Conservation (phyloP, 2,329 filamentous ascomycete genomes). For the Pseudocercospora fijiensis region DNA sequence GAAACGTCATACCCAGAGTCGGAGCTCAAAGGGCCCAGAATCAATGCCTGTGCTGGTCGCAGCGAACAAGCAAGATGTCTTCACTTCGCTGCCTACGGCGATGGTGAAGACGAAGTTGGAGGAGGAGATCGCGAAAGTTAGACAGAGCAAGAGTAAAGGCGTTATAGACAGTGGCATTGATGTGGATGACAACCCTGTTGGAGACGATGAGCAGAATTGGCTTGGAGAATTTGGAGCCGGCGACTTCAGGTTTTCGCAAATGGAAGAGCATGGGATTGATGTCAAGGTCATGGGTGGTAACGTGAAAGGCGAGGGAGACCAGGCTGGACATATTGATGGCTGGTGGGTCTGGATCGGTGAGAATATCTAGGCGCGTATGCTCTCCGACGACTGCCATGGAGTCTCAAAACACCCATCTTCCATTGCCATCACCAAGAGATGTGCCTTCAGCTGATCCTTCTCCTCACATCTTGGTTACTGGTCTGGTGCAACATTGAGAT, state of each 20-base stretch:
- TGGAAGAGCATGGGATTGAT: conserved; percentile 78
- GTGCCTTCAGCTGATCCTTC: no score
- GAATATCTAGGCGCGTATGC: conserved; percentile 54
- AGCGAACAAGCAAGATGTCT: conserved; percentile 93
- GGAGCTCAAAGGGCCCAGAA: conserved; percentile 57
- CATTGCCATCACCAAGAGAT: no score
- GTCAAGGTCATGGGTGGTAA: conserved; percentile 77
- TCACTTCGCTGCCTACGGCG: conserved; percentile 79
- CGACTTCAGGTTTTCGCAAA: conserved; percentile 74
- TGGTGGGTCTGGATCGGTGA: conserved; percentile 92
- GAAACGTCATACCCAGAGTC: conserved; percentile 60
- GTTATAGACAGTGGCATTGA: conserved; percentile 79
- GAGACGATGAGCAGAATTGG: conserved; percentile 77
- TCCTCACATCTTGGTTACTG: no score
- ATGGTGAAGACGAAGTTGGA: conserved; percentile 76
- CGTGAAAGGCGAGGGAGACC: conserved; percentile 57
- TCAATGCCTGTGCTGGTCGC: conserved; percentile 76
- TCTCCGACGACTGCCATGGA: no score
- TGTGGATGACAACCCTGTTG: conserved; percentile 55
- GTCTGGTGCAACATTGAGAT: no score
- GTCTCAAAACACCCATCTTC: no score
- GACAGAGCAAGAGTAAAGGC: conserved; percentile 74
- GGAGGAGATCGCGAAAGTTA: conserved; percentile 74
- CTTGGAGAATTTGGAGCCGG: conserved; percentile 77
- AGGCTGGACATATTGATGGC: conserved; percentile 62